Conservation (phyloP, 176 grass and related monocot genomes). For the Oryza meridionalis region DNA sequence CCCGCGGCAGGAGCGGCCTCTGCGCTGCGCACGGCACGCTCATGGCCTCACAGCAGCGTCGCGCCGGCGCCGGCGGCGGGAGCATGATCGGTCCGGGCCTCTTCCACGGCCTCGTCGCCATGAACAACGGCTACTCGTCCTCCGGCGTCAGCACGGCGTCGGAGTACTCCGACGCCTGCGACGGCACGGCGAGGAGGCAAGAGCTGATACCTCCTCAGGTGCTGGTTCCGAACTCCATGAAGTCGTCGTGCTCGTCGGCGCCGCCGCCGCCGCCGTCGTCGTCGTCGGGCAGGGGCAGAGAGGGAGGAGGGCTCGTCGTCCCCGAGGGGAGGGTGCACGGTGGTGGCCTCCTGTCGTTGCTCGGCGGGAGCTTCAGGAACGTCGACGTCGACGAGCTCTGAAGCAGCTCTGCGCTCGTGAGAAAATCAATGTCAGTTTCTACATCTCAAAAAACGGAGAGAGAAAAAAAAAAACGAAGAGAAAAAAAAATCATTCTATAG, state of each 20-base stretch:
- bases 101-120: constrained; percentile 65
- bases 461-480: too few relatives aligned
- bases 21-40: constrained; percentile 68
- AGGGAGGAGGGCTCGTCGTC: constrained; percentile 31
- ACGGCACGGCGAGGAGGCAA: constrained; percentile 33
- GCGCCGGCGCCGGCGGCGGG: background rate
- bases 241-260: constrained; percentile 38
- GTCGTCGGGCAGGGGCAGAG: constrained; percentile 27
- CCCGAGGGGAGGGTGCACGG: constrained; percentile 79
- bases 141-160: constrained; percentile 59
- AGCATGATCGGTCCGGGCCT: constrained; percentile 58
- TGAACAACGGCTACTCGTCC: constrained; percentile 43
- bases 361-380: constrained; percentile 67
- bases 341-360: constrained; percentile 63
- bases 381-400: constrained; percentile 46
- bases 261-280: background rate
- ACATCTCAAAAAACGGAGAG: background rate
- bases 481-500: background rate
- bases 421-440: constrained; percentile 4
- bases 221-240: constrained; percentile 66
- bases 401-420: background rate
- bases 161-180: constrained; percentile 44
- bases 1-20: constrained; percentile 68
- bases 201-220: constrained; percentile 72
- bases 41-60: constrained; percentile 46